These are phyloP conservation scores for Phialophora macrospora DNA, from an alignment of 2,329 filamentous ascomycete genomes.

Conservation along the genomic window DNA sequence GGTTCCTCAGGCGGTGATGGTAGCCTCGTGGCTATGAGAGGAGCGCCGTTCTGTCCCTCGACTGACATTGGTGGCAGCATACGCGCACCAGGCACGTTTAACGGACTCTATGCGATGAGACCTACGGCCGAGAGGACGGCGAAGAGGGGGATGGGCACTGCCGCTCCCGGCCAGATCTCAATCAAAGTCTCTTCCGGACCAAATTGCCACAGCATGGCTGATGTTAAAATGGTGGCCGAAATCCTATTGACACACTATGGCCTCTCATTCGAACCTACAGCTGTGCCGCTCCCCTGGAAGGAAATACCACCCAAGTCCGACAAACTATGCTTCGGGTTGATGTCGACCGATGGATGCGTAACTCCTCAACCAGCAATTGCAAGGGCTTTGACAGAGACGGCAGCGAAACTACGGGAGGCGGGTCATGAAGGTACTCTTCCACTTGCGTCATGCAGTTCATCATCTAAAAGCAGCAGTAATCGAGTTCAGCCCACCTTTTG, in stretches of 20 bases:
- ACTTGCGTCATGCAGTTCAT: background rate
- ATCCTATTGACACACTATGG: slow-evolving; percentile 51
- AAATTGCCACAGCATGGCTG: slow-evolving; percentile 58
- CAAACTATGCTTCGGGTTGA: slow-evolving; percentile 62
- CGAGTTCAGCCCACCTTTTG: slow-evolving; percentile 30
- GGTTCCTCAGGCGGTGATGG: slow-evolving; percentile 64
- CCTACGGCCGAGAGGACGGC: slow-evolving; percentile 51
- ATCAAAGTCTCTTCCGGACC: slow-evolving; percentile 61
- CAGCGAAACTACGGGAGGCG: slow-evolving; percentile 48
- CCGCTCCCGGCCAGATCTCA: slow-evolving; percentile 31
- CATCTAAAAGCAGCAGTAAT: slow-evolving; percentile 25
- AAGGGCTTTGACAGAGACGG: slow-evolving; percentile 54
- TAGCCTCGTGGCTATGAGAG: slow-evolving; percentile 58
- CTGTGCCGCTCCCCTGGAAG: slow-evolving; percentile 59
- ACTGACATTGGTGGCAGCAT: slow-evolving; percentile 57
- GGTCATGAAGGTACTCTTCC: slow-evolving; percentile 29
- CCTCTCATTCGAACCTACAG: slow-evolving; percentile 59
- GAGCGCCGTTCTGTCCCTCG: slow-evolving; percentile 50
- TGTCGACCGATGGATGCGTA: slow-evolving; percentile 69
- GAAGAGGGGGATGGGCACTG: slow-evolving; percentile 31
- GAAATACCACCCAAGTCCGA: slow-evolving; percentile 29
- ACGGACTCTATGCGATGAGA: slow-evolving; percentile 48
- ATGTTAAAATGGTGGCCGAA: slow-evolving; percentile 52
- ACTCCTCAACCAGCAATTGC: slow-evolving; percentile 68
- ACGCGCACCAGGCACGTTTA: slow-evolving; percentile 48